Conservation (phyloP, 805 yeast genomes). For the Wickerhamomyces alni region DNA sequence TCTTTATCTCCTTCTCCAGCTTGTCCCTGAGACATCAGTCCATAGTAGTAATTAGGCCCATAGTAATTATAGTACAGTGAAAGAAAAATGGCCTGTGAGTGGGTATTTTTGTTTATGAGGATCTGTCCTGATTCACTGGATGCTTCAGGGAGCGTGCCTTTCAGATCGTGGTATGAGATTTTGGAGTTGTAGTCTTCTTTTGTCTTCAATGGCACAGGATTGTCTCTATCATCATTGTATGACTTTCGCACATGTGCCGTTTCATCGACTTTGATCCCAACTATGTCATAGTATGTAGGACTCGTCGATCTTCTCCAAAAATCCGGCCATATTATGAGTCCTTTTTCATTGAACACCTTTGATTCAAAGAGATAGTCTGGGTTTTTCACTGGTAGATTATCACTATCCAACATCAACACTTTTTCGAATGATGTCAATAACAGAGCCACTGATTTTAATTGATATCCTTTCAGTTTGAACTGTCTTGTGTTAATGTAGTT, state of each 20-base stretch:
- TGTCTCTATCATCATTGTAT: slow-evolving; percentile 31
- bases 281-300: slow-evolving; percentile 51
- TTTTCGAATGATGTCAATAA: slow-evolving; percentile 75
- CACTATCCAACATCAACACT: slow-evolving; percentile 71
- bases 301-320: slow-evolving; percentile 66
- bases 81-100: slow-evolving; percentile 50
- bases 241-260: slow-evolving; percentile 21
- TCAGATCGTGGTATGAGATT: slow-evolving; percentile 55
- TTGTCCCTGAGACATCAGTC: slow-evolving; percentile 52
- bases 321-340: slow-evolving; percentile 59
- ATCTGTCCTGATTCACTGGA: slow-evolving; percentile 70
- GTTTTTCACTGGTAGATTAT: slow-evolving; percentile 50
- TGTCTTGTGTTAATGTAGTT: slow-evolving; percentile 35
- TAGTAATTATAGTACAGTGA: slow-evolving; percentile 58
- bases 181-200: slow-evolving; percentile 26
- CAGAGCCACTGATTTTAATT: slow-evolving; percentile 67
- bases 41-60: slow-evolving; percentile 58
- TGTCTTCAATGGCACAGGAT: slow-evolving; percentile 15
- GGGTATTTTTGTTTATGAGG: slow-evolving; percentile 49
- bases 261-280: slow-evolving; percentile 36
- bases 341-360: slow-evolving; percentile 32
- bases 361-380: slow-evolving; percentile 38
- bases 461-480: slow-evolving; percentile 49
- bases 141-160: slow-evolving; percentile 63
- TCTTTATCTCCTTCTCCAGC: slow-evolving; percentile 85